Evolutionary conservation across 2,329 filamentous ascomycete genomes (phyloP).

Genomic region (Chaetomium sp.): DNA sequence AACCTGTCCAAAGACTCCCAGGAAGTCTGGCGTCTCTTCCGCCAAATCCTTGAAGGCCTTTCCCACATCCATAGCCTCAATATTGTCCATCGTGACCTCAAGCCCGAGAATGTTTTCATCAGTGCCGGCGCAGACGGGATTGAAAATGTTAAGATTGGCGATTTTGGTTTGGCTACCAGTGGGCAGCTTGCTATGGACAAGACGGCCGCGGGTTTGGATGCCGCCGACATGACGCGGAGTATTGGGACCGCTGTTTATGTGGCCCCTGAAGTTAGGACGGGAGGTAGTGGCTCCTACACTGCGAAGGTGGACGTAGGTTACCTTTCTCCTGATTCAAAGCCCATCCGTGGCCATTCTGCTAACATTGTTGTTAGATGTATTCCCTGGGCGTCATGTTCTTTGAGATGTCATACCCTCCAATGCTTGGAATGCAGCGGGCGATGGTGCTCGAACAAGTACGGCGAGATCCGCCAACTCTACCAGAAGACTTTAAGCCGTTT

Average conservation of each 20-base stretch:
- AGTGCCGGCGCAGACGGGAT: constrained; percentile 59
- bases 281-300: constrained; percentile 70
- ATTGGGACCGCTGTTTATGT: constrained; percentile 83
- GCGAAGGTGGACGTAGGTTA: constrained; percentile 78
- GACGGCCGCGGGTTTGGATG: constrained; percentile 37
- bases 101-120: constrained; percentile 97
- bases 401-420: constrained; percentile 78
- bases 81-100: constrained; percentile 92
- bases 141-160: constrained; percentile 90
- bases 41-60: constrained; percentile 84
- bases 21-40: constrained; percentile 83
- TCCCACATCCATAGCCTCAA: constrained; percentile 83
- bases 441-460: constrained; percentile 62
- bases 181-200: constrained; percentile 66
- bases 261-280: constrained; percentile 81
- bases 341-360: neutral
- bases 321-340: neutral
- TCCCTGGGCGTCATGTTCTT: constrained; percentile 97
- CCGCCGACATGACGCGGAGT: constrained; percentile 62
- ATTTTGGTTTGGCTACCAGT: constrained; percentile 90
- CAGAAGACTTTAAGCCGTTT: constrained; percentile 61
- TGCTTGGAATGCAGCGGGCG: constrained; percentile 58
- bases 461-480: constrained; percentile 60
- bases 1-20: constrained; percentile 66
- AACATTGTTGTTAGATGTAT: constrained; percentile 62